These are phyloP conservation scores for Poa pratensis DNA, from an alignment of 176 grass and related monocot species.

Conservation along the genomic window DNA sequence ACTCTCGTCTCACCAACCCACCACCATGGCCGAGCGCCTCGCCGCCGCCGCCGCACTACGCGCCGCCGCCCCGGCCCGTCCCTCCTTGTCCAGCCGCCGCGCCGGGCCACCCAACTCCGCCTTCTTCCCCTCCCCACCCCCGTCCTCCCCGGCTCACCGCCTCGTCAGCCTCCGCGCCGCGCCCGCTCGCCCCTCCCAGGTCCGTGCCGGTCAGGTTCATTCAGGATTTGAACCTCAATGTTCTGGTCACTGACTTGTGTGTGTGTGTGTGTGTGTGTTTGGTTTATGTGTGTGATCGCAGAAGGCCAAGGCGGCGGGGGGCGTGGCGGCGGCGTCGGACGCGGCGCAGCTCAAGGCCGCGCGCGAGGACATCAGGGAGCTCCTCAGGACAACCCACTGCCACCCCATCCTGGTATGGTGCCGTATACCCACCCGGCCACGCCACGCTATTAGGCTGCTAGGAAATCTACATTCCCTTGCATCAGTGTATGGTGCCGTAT, in stretches of 20 bases:
- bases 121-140: slow-evolving; percentile 21
- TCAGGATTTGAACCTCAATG: not conserved
- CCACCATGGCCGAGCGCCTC: slow-evolving; percentile 74
- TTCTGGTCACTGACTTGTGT: slow-evolving; percentile 20
- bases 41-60: slow-evolving; percentile 52
- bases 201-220: slow-evolving; percentile 29
- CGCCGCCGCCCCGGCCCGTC: slow-evolving; percentile 1
- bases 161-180: slow-evolving; percentile 41
- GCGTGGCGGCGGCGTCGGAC: slow-evolving; percentile 55
- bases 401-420: slow-evolving; percentile 85
- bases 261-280: not conserved
- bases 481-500: not conserved
- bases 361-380: slow-evolving; percentile 80
- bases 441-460: not conserved
- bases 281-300: slow-evolving; percentile 26
- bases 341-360: slow-evolving; percentile 76
- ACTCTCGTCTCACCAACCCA: slow-evolving; percentile 34
- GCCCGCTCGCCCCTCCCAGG: slow-evolving; percentile 47
- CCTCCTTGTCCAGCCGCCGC: not conserved
- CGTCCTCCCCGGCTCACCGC: slow-evolving; percentile 18
- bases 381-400: slow-evolving; percentile 70
- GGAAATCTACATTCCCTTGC: not conserved
- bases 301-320: slow-evolving; percentile 26
- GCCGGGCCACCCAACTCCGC: slow-evolving; percentile 33
- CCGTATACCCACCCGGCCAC: not conserved